Evolutionary conservation across 2,329 filamentous ascomycete species (phyloP), one percentile per base, ranked within the genome.

Genomic region (Stylonectria norvegica): DNA sequence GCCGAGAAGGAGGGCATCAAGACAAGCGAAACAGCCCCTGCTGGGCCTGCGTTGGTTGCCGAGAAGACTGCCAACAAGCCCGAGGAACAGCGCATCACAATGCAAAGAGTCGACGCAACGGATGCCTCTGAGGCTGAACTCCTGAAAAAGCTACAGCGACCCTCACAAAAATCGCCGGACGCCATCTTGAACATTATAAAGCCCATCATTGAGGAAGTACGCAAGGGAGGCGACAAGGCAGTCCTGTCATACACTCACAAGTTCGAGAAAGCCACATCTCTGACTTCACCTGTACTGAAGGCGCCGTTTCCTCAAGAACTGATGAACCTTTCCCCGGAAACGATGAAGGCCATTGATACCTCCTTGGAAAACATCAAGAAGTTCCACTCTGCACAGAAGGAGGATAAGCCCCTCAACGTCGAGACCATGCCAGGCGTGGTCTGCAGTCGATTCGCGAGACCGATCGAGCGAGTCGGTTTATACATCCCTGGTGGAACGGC

Each of bases 391-490:
- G 91, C 91, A 0, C 93, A 98, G 58, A 85, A 85, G 58, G 88
- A 95, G 52, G 80, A 86, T 18, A 86, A 89, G 64, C 76, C 88
- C 2, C 73, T 98, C 5, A 68, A 82, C 41, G 88, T 98, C 6
- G 91, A 97, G 72, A 98, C 93, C 1, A 98, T 98, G 93, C 93
- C 93, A 1, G 93, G 93, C 20, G 89, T 98, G 4, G 75, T 93
- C 19, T 98, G 93, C 72, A 94, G 88, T 48, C 88, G 93, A 43
- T 97, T 98, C 69, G 83, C 83, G 10, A 78, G 93, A 15, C 85
- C 93, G 0, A 97, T 98, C 49, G 93, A 97, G 67, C 78, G 89
- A 25, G 93, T 98, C n/a, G 93, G 93, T 49, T 75, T 96, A 5
- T 98, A 98, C 66, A 85, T 98, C 12, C 93, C 93, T 5, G 93